phyloP scores from a whole-genome alignment of 106 monocot species.

The Narthecium ossifragum region DNA sequence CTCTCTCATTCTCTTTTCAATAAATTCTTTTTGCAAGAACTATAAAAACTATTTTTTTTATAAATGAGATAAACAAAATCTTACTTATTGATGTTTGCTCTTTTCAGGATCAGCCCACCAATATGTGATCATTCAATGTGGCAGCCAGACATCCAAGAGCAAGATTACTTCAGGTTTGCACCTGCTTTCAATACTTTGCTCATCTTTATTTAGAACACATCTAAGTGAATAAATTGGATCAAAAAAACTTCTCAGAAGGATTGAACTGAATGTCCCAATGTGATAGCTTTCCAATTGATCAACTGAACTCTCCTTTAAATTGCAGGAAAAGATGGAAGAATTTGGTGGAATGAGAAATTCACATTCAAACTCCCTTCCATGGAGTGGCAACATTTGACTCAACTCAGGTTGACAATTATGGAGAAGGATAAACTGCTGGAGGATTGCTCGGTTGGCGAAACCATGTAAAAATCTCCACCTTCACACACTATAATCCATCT shows the following conservation, averaged over 20 bases:
- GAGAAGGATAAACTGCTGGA: slow-evolving; percentile 37
- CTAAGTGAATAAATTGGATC: background rate
- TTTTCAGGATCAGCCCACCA: slow-evolving; percentile 31
- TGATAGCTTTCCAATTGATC: background rate
- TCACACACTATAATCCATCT: background rate
- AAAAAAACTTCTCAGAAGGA: background rate
- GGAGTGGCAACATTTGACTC: slow-evolving; percentile 13
- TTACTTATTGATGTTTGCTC: background rate
- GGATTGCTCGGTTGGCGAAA: slow-evolving; percentile 44
- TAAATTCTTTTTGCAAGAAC: background rate
- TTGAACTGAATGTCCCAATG: background rate
- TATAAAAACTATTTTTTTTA: background rate
- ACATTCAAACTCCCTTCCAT: slow-evolving; percentile 29
- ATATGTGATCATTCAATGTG: slow-evolving; percentile 39
- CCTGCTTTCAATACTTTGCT: background rate
- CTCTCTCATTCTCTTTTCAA: background rate
- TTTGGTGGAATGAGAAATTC: slow-evolving; percentile 86
- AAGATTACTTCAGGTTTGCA: slow-evolving; percentile 30
- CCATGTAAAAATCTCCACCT: slow-evolving; percentile 29
- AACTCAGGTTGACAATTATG: slow-evolving; percentile 46
- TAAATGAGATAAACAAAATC: background rate
- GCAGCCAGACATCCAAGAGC: slow-evolving; percentile 19
- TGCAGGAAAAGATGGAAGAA: slow-evolving; percentile 36
- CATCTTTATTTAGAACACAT: background rate
- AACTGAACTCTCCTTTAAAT: background rate